Base-by-base conservation (phyloP, 352 stramenopile species). In the Phytophthora sp. region DNA sequence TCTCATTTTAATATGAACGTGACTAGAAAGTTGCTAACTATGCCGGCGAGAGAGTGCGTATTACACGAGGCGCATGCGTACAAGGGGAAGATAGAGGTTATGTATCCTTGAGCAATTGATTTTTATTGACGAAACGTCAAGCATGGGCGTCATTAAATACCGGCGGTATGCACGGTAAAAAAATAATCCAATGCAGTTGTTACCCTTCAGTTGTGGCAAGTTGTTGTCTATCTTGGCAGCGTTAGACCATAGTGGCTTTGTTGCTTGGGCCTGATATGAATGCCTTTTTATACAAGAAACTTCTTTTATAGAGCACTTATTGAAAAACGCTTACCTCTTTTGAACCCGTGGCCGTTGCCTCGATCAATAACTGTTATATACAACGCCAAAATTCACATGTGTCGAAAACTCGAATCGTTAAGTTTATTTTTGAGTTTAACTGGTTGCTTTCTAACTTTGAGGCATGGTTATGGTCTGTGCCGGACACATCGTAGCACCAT, bases 111-210 rank as follows among this genome's bases (percentile, higher is more conserved):
- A 66, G 7, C 45, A 69, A 50, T 23, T 69, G 3, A 20, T 69
- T 18, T 68, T 69, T 15, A 47, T 45, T 18, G 44, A 73, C 55
- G 57, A 69, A 31, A 65, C 46, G 53, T 52, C 7, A 73, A 69
- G 24, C 36, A 64, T 56, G 52, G 49, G 2, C 35, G 54, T 9
- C 20, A 71, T 38, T 36, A 29, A 1, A n/a, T n/a, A n/a, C n/a
- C n/a, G n/a, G n/a, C n/a, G n/a, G n/a, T 53, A 66, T 42, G n/a
- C n/a, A n/a, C 56, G 50, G 16, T 9, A 33, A 8, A 52, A 57
- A n/a, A 42, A 35, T 13, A 47, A 60, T 27, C 44, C 2, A 57
- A 45, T 2, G 44, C 51, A 35, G 55, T 57, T 12, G 20, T 41
- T 64, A 21, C 52, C 36, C 1, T 68, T 61, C 55, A 56, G 23